Percentiles rank a stretch among this genome's conserved stretches.
Evolutionary conservation across 495 filamentous ascomycete species (phyloP).

Genomic region (Jackrogersella minutella): DNA sequence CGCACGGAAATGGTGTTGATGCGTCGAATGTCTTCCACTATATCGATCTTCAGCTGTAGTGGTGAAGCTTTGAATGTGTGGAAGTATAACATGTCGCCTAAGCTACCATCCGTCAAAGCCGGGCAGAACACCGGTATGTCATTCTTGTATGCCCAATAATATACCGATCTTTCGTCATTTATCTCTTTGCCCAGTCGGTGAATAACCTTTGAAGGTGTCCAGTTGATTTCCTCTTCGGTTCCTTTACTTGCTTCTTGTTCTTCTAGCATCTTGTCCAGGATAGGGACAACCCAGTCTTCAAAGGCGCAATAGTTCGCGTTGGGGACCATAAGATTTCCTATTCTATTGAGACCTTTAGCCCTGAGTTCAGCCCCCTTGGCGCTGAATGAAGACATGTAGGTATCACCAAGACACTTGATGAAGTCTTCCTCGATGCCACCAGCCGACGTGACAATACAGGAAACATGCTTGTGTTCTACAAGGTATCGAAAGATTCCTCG

Average conservation of each 20-base stretch:
- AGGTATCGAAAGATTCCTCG: constrained; percentile 90
- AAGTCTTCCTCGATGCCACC: constrained; percentile 98
- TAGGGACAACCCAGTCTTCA: constrained; percentile 95
- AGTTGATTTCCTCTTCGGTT: constrained; percentile 75
- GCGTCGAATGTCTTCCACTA: constrained; percentile 85
- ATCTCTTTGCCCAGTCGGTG: constrained; percentile 88
- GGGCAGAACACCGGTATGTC: constrained; percentile 96
- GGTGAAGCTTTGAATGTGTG: constrained; percentile 90
- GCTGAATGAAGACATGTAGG: constrained; percentile 87
- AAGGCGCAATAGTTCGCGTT: constrained; percentile 97
- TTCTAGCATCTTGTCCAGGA: constrained; percentile 87
- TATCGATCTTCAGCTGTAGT: constrained; percentile 79
- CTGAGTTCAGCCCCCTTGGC: constrained; percentile 78
- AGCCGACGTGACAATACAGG: constrained; percentile 91
- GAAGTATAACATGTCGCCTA: constrained; percentile 98
- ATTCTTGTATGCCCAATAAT: constrained; percentile 95
- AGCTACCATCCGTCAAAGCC: constrained; percentile 89
- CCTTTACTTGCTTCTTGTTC: constrained; percentile 84
- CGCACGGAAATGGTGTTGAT: constrained; percentile 90
- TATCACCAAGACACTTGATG: constrained; percentile 95
- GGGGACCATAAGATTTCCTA: constrained; percentile 95
- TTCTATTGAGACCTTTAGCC: constrained; percentile 86
- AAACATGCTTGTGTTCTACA: constrained; percentile 89
- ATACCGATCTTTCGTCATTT: constrained; percentile 84
- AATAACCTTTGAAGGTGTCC: constrained; percentile 92